Percentiles rank a stretch among this genome's conserved stretches.
phyloP scores from a whole-genome alignment of 805 yeast genomes.

The Candida silvatica region DNA sequence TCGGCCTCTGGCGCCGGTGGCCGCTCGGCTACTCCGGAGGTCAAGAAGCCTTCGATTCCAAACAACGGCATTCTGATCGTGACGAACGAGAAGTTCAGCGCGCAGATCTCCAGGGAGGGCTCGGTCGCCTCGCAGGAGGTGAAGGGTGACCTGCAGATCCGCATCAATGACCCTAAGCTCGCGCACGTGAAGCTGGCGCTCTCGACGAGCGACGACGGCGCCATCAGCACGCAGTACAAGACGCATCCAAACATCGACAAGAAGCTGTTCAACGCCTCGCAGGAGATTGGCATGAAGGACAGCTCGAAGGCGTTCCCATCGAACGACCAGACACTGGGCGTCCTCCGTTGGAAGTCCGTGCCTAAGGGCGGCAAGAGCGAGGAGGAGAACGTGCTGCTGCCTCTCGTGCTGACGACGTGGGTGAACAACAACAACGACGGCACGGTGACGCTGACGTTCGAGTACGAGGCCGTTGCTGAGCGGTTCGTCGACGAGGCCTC shows the following conservation, averaged over 20 bases:
- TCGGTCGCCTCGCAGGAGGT: conserved; percentile 60
- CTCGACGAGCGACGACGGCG: conserved; percentile 36
- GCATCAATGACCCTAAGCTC: conserved; percentile 69
- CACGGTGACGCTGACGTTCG: conserved; percentile 70
- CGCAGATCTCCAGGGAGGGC: conserved; percentile 81
- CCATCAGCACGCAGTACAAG: conserved; percentile 58
- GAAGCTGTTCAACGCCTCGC: conserved; percentile 46
- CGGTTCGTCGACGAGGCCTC: conserved; percentile 44
- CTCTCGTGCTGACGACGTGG: conserved; percentile 81
- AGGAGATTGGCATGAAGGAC: conserved; percentile 69
- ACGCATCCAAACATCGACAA: conserved; percentile 97
- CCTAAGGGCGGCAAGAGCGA: conserved; percentile 40
- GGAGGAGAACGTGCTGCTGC: conserved; percentile 50
- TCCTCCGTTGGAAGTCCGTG: conserved; percentile 82
- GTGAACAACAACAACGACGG: conserved; percentile 54
- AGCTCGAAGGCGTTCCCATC: conserved; percentile 77
- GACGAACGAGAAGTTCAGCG: conserved; percentile 68
- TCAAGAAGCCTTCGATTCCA: conserved; percentile 23
- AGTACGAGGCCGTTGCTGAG: conserved; percentile 64
- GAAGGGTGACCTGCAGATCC: conserved; percentile 84
- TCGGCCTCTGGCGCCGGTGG: conserved; percentile 17
- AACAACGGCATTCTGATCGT: conserved; percentile 78
- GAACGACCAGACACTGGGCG: conserved; percentile 84
- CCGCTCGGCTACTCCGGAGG: conserved; percentile 13
- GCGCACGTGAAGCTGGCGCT: conserved; percentile 60